A percentile compares a stretch with the other conserved stretches of the same genome.
These are phyloP conservation scores for Hypholoma sublateritium DNA, from an alignment of 768 basidiomycete genomes.

Conservation along the genomic window DNA sequence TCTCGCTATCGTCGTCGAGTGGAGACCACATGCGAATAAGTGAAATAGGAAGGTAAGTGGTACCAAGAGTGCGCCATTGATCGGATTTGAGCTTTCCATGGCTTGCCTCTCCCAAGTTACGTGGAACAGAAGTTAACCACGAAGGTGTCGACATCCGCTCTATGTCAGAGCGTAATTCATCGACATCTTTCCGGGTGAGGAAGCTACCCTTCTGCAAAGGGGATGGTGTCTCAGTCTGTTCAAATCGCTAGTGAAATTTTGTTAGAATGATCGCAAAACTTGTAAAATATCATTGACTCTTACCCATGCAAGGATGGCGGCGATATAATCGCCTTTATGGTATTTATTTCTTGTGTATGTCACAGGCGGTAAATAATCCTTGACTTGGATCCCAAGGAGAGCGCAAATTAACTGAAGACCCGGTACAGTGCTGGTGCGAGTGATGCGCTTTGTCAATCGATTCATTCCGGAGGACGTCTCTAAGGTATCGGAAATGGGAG, in stretches of 20 bases:
- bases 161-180: not conserved
- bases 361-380: too few relatives aligned
- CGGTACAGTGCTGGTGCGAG: too few relatives aligned
- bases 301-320: too few relatives aligned
- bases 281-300: too few relatives aligned
- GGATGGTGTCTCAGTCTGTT: not conserved
- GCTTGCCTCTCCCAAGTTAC: not conserved
- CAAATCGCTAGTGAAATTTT: not conserved
- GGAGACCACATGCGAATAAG: not conserved
- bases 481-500: too few relatives aligned
- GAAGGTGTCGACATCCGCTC: constrained; percentile 3
- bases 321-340: too few relatives aligned
- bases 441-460: too few relatives aligned
- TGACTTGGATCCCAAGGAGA: too few relatives aligned
- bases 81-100: constrained; percentile 10
- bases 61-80: constrained; percentile 2
- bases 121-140: constrained; percentile 3
- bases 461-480: too few relatives aligned
- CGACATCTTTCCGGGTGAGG: not conserved
- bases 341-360: too few relatives aligned
- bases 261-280: too few relatives aligned
- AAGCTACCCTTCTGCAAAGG: not conserved
- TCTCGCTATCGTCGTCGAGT: not conserved
- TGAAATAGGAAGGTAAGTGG: constrained; percentile 3
- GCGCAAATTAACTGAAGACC: too few relatives aligned